phyloP scores from a whole-genome alignment of 441 rosid genomes.

The Erysimum cheiri region DNA sequence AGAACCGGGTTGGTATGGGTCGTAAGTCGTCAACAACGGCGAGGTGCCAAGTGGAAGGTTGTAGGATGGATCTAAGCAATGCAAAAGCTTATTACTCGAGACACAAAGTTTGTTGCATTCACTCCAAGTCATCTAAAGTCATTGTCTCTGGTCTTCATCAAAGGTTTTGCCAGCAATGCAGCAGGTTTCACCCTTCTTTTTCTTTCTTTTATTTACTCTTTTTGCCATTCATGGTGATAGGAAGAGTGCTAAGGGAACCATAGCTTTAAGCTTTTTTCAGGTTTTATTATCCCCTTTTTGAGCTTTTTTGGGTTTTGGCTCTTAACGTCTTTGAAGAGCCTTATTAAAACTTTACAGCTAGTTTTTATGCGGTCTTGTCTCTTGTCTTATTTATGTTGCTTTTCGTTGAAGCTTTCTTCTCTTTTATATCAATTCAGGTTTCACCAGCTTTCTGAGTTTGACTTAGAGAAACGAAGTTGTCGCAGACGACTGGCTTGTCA shows the following conservation, averaged over 20 bases:
- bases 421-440: conserved; percentile 55
- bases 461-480: conserved; percentile 90
- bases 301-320: conserved; percentile 35
- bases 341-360: conserved; percentile 20
- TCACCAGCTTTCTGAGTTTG: conserved; percentile 93
- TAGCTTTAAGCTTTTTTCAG: conserved; percentile 30
- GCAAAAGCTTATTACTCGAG: conserved; percentile 87
- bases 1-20: conserved; percentile 47
- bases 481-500: conserved; percentile 93
- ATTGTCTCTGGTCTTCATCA: conserved; percentile 83
- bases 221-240: conserved; percentile 23
- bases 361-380: conserved; percentile 31
- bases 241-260: conserved; percentile 4
- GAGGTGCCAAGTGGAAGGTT: conserved; percentile 94
- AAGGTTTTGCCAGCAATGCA: conserved; percentile 98
- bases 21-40: conserved; percentile 50
- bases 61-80: conserved; percentile 91
- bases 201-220: neutral
- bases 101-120: conserved; percentile 89
- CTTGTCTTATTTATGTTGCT: conserved; percentile 39
- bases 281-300: conserved; percentile 17
- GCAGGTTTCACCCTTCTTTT: conserved; percentile 63
- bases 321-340: conserved; percentile 39
- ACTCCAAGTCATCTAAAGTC: conserved; percentile 85
- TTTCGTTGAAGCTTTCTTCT: conserved; percentile 32